Percentiles rank a stretch among this genome's conserved stretches.
Conservation (phyloP, 1,284 basidiomycete species). For the Austroboletus niveus region DNA sequence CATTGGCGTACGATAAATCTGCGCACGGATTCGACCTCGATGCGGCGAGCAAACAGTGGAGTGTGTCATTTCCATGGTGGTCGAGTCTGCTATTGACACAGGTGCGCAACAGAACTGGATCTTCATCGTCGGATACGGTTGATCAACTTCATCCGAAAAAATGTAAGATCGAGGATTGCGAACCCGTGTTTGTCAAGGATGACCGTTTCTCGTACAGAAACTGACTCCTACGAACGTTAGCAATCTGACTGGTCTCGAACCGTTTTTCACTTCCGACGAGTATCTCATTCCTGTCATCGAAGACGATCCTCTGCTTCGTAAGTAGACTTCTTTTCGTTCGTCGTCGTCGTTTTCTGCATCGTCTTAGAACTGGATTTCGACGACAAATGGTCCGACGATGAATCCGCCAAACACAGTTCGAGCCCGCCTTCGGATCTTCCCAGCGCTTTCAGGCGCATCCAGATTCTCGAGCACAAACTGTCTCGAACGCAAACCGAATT, state of each 20-base stretch:
- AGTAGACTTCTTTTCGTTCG: slow-evolving; percentile 27
- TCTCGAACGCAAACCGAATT: slow-evolving; percentile 52
- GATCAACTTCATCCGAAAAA: slow-evolving; percentile 84
- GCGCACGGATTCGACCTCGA: slow-evolving; percentile 66
- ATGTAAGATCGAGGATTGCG: slow-evolving; percentile 39
- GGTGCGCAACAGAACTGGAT: slow-evolving; percentile 44
- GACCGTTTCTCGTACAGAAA: slow-evolving; percentile 42
- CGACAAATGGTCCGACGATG: slow-evolving; percentile 77
- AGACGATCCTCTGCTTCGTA: slow-evolving; percentile 88
- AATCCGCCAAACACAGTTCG: slow-evolving; percentile 29
- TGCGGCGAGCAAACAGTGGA: slow-evolving; percentile 45
- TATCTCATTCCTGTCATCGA: slow-evolving; percentile 78
- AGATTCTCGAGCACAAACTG: slow-evolving; percentile 52
- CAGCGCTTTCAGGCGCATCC: slow-evolving; percentile 45
- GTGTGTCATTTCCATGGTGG: slow-evolving; percentile 38
- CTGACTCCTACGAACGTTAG: slow-evolving; percentile 43
- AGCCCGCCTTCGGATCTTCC: slow-evolving; percentile 33
- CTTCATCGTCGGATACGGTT: slow-evolving; percentile 76
- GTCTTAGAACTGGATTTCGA: slow-evolving; percentile 55
- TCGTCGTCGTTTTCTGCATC: neutral
- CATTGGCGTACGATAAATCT: slow-evolving; percentile 62
- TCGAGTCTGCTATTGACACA: slow-evolving; percentile 3
- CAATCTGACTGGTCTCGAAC: slow-evolving; percentile 54
- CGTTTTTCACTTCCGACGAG: slow-evolving; percentile 69
- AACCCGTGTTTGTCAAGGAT: slow-evolving; percentile 12